A percentile compares a stretch with the other conserved stretches of the same genome.
Conservation (phyloP, 176 grass and related monocot species). For the Cymbopogon citratus region DNA sequence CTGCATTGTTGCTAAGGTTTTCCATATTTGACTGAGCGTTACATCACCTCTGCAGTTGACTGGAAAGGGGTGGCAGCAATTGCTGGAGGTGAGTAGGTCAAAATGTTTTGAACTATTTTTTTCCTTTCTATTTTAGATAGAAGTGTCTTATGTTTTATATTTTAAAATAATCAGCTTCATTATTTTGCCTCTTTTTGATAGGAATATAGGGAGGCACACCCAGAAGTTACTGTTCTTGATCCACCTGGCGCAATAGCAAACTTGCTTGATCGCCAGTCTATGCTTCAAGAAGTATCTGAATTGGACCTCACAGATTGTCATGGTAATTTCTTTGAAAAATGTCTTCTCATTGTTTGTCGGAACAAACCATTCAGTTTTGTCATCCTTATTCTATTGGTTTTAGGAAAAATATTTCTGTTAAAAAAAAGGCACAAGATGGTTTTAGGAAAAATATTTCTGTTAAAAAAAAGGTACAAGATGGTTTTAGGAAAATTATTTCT, state of each 20-base stretch:
- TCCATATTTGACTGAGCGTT: slow-evolving; percentile 9
- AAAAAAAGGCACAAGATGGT: not conserved
- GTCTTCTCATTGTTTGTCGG: slow-evolving; percentile 1
- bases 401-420: not conserved
- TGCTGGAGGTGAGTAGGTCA: slow-evolving; percentile 68
- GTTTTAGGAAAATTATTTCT: no score
- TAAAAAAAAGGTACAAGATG: not conserved
- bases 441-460: no score
- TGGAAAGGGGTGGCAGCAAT: slow-evolving; percentile 77
- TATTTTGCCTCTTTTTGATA: slow-evolving; percentile 24
- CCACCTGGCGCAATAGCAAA: slow-evolving; percentile 89
- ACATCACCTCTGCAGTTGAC: slow-evolving; percentile 46
- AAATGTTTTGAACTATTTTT: slow-evolving; percentile 26
- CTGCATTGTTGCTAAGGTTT: not conserved
- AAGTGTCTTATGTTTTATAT: slow-evolving; percentile 6
- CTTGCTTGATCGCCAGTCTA: slow-evolving; percentile 80
- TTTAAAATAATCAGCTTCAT: not conserved
- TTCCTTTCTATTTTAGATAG: slow-evolving; percentile 14
- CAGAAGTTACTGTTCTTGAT: slow-evolving; percentile 96
- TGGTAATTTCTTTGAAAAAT: slow-evolving; percentile 58
- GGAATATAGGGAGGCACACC: slow-evolving; percentile 77
- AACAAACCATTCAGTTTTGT: not conserved
- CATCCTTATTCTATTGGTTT: not conserved
- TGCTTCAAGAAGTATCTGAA: slow-evolving; percentile 92
- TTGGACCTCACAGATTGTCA: slow-evolving; percentile 67